Conservation (phyloP, 2,329 filamentous ascomycete species). For the Cephalotrichum gorgonifer region DNA sequence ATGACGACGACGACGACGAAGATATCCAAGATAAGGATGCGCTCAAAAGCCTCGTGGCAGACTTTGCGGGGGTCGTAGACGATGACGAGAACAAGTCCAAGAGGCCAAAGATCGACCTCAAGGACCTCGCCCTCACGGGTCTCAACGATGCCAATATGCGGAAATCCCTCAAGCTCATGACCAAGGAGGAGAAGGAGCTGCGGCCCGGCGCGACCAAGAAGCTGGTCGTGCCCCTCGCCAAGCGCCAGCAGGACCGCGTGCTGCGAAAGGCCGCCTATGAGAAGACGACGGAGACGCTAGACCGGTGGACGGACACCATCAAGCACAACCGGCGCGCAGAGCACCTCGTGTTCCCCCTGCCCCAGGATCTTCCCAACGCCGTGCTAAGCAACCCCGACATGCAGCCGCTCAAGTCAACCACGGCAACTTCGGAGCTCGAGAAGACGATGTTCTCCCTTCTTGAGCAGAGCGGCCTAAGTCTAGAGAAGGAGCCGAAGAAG, state of each 20-base stretch:
- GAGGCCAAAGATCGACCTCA: constrained; percentile 57
- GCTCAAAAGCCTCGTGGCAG: constrained; percentile 50
- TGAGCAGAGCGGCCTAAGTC: constrained; percentile 71
- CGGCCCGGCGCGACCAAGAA: constrained; percentile 46
- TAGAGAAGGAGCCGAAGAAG: constrained; percentile 30
- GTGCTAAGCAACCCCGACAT: constrained; percentile 54
- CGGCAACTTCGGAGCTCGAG: constrained; percentile 71
- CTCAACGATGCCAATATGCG: constrained; percentile 67
- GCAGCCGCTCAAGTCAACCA: constrained; percentile 50
- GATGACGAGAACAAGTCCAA: constrained; percentile 21
- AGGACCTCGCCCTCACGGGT: constrained; percentile 62
- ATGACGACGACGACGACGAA: constrained; percentile 35
- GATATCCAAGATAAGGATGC: constrained; percentile 43
- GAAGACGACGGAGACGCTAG: constrained; percentile 83
- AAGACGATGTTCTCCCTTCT: constrained; percentile 79
- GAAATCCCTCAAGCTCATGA: constrained; percentile 67
- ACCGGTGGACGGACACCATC: constrained; percentile 89
- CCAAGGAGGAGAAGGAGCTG: constrained; percentile 46
- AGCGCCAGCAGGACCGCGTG: constrained; percentile 75
- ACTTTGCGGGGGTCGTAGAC: constrained; percentile 56
- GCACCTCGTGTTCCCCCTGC: constrained; percentile 77
- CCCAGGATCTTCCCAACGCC: constrained; percentile 55
- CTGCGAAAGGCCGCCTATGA: constrained; percentile 76
- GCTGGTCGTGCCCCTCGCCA: constrained; percentile 72
- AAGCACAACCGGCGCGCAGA: constrained; percentile 89